Base-by-base conservation (phyloP, 176 grass and related monocot species). In the Dendrocalamus sinicus region DNA sequence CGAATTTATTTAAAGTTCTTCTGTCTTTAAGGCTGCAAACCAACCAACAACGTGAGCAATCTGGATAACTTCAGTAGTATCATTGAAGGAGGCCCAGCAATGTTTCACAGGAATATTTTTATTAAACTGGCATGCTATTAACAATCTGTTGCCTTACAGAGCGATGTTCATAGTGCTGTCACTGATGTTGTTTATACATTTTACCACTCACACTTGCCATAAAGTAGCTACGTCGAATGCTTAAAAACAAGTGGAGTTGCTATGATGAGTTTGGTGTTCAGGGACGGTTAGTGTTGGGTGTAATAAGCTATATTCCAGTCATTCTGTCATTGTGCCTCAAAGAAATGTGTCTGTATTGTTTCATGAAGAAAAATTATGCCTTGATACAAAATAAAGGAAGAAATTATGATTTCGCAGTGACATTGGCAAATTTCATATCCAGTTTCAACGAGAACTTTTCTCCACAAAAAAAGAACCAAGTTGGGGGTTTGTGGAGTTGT, bases 11-110 rank as follows among this genome's bases (percentile, higher is more conserved):
- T 37, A 1, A 57, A 37, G 24, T 73, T 75, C 5, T 68, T 32
- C 28, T 75, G 62, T 24, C 71, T 82, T 69, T 52, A 68, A 48
- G 67, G 22, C 46, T 67, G 50, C 37, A 23, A 83, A 35, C 69
- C 24, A 72, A 90, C 74, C 59, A 78, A 86, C 73, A 83, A 50
- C 57, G 67, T 46, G 19, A 23, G 8, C 54, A 52, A 10, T 32
- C 24, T 59, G 35, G 30, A 26, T n/a, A 46, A 43, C 13, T 72
- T 66, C n/a, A 70, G 57, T 53, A 16, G 75, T 46, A 22, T 48
- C 22, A 77, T 48, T 82, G 28, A 69, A 48, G 41, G 61, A 75
- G 26, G 14, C 76, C 24, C 37, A 67, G 7, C 39, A 69, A 19
- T 67, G 51, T 45, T 84, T 51, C 61, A 60, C 22, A 22, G 24